Base-by-base conservation (phyloP, 805 yeast species). In the Candida insectalens region DNA sequence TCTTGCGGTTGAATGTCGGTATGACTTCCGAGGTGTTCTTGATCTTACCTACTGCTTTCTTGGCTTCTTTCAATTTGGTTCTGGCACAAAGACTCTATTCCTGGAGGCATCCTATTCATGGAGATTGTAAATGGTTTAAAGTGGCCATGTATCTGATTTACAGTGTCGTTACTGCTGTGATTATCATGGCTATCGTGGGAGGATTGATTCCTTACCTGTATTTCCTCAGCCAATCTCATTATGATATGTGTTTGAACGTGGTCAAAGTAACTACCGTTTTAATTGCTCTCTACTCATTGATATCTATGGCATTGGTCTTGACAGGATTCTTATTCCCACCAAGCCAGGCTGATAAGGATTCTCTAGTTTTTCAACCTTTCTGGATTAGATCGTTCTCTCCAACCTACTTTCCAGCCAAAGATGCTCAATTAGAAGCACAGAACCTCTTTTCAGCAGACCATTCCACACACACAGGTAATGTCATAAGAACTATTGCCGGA, bases 91-190 rank as follows among this genome's bases (percentile, higher is more conserved):
- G 89, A 50, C 59, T 80, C 16, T 77, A 78, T 55, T 77, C 84
- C 5, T 78, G 85, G 83, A 63, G 78, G 51, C 88, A 81, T 49
- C 88, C 89, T 6, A 75, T 71, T 33, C 67, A 75, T 8, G 88
- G 87, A 26, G 64, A 72, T 15, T 52, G 67, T 28, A 59, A 53
- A 36, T 38, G 60, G 23, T 73, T 80, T 45, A 71, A 77, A 71
- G 39, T 39, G 22, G 33, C 57, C 19, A 71, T 80, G 78, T 48
- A 65, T 29, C 27, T 53, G 3, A 43, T 74, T 25, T 80, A 81
- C 47, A 43, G 56, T 5, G 43, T 76, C 32, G 85, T 81, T 19
- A 35, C 65, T 19, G 76, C 69, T 5, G 63, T 79, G 34, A 68
- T 80, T 30, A 63, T 65, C n/a, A 75, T 79, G 79, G 80, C 85